Conservation (phyloP, 2,329 filamentous ascomycete genomes). For the Tricladium varicosporioides region DNA sequence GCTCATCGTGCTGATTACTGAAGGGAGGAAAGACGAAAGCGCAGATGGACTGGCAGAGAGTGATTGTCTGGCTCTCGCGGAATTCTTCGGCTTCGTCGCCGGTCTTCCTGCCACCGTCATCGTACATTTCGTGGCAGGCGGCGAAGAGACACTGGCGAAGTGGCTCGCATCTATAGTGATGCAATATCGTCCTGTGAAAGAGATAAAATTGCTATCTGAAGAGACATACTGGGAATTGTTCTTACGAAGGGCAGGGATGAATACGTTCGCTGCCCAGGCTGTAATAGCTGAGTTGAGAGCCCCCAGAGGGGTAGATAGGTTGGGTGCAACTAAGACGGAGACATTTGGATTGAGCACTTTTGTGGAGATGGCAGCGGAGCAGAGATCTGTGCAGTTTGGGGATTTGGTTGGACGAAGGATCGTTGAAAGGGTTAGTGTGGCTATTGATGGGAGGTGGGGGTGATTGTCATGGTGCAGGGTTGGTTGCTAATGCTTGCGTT, state of each 20-base stretch:
- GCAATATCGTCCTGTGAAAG: conserved; percentile 29
- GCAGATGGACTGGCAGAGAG: conserved; percentile 27
- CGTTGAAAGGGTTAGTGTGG: conserved; percentile 47
- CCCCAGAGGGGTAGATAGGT: conserved; percentile 24
- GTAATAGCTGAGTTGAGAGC: conserved; percentile 50
- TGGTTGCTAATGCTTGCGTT: conserved; percentile 4
- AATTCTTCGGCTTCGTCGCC: conserved; percentile 31
- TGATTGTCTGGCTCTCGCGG: conserved; percentile 26
- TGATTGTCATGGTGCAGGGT: conserved; percentile 3
- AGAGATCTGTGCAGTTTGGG: conserved; percentile 51
- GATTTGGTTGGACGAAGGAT: conserved; percentile 50
- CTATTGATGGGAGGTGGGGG: conserved; percentile 45
- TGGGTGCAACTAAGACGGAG: conserved; percentile 18
- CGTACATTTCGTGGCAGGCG: conserved; percentile 50
- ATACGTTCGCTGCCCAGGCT: conserved; percentile 68
- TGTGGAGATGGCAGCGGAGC: conserved; percentile 50
- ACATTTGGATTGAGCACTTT: conserved; percentile 51
- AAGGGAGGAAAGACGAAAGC: conserved; percentile 45
- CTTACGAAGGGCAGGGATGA: conserved; percentile 63
- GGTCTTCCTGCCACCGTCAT: conserved; percentile 40
- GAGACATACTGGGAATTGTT: conserved; percentile 69
- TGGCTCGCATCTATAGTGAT: conserved; percentile 56
- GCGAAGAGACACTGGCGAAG: conserved; percentile 46
- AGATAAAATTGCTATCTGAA: conserved; percentile 43
- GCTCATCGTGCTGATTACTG: conserved; percentile 67